Conservation (phyloP, 148 eudicot species). For the Rhododendron vialii region DNA sequence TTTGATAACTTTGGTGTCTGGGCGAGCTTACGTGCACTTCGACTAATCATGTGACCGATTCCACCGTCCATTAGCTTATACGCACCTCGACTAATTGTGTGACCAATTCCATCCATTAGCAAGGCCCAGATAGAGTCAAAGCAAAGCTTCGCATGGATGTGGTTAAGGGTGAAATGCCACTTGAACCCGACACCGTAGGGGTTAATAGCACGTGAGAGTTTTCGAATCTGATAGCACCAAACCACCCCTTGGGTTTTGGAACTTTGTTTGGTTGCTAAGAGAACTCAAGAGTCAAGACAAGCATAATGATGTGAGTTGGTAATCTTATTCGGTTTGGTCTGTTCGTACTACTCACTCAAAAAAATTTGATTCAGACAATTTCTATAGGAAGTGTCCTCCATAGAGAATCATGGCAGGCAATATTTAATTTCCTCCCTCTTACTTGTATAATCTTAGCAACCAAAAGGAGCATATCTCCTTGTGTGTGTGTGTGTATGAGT, state of each 20-base stretch:
- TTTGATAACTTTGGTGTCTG: no score
- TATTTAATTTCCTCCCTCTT: background rate
- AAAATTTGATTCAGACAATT: background rate
- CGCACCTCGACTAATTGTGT: no score
- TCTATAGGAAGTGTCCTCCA: background rate
- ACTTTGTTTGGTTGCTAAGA: conserved; percentile 6
- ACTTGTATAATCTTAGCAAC: background rate
- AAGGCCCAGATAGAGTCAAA: background rate
- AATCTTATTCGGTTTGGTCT: conserved; percentile 1
- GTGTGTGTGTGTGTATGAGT: background rate
- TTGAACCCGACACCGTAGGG: background rate
- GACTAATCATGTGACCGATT: no score
- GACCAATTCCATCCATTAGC: no score
- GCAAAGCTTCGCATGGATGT: background rate
- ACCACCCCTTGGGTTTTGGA: background rate
- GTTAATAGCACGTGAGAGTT: background rate
- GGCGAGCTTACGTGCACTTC: background rate
- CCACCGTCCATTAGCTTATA: no score
- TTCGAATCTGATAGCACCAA: background rate
- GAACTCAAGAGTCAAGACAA: background rate
- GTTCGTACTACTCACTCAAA: background rate
- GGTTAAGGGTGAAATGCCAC: no score
- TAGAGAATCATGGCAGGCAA: background rate
- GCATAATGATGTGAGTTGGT: background rate
- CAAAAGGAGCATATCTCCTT: background rate